Evolutionary conservation across 2,329 filamentous ascomycete genomes (phyloP), one percentile per base, ranked within the genome.

Genomic region (Aureobasidium sp.): DNA sequence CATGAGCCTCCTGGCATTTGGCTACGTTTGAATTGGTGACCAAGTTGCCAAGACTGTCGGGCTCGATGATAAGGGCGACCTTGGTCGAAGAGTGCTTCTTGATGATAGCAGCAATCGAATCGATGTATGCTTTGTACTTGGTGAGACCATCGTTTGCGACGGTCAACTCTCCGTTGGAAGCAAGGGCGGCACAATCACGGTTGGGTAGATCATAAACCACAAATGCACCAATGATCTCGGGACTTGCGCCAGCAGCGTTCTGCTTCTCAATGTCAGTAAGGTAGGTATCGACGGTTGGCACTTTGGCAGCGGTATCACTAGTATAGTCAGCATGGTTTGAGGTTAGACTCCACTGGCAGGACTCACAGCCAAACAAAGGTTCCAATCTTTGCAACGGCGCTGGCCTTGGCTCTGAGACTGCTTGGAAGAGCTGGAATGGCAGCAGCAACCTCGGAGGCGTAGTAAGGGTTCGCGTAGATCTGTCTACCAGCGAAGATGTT

Each of bases 201-300:
- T 85, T 83, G 48, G 84, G 84, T 13, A 86, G 74, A 69, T 86
- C 81, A 71, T 86, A 86, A 59, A 86, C 81, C 60, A 87, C 84
- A 59, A 86, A 81, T 2, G 76, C 77, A 21, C 77, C 78, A 25
- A 78, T 76, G 62, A 78, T 68, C 3, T 76, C 75, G 37, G 77
- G 75, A 8, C 78, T 77, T n/a, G 79, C 79, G 27, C 57, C 50
- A 32, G 75, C 77, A 32, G 70, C 72, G 61, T 83, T 82, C 65
- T 77, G 68, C 41, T 72, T 67, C 64, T 77, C 70, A 67, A 82
- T 81, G 52, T 81, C 76, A 5, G 70, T 71, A 21, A 81, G 72
- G 65, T 77, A 81, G 0, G 74, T 75, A 3, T 74, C 77, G 71
- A 83, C 77, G 1, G 32, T 48, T 13, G 55, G 55, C 3, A 59